phyloP scores from a whole-genome alignment of 495 filamentous ascomycete genomes.

The Penicillium simplicissimum region DNA sequence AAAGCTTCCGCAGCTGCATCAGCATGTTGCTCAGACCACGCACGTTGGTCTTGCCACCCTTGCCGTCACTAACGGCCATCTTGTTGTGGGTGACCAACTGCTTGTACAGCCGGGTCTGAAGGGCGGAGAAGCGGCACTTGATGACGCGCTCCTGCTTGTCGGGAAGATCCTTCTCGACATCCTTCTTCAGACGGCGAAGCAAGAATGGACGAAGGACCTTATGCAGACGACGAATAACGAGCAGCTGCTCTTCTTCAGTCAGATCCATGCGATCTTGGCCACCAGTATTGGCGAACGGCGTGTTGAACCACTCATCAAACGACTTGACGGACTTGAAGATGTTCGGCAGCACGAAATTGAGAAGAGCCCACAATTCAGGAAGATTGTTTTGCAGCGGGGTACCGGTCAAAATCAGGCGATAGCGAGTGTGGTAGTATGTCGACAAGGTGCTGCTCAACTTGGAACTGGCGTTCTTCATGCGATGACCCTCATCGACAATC shows the following conservation, averaged over 20 bases:
- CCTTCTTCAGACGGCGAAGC: conserved; percentile 96
- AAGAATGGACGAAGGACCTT: conserved; percentile 98
- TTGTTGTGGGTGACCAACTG: conserved; percentile 95
- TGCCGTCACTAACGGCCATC: conserved; percentile 89
- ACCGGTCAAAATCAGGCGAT: conserved; percentile 94
- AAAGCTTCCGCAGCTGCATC: conserved; percentile 98
- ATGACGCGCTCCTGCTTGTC: conserved; percentile 99
- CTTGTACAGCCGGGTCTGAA: conserved; percentile 92
- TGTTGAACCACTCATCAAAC: conserved; percentile 99
- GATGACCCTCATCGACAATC: conserved; percentile 99
- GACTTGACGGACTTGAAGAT: conserved; percentile 99
- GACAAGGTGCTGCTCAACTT: conserved; percentile 95
- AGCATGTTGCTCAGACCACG: conserved; percentile 99
- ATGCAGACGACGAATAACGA: conserved; percentile 96
- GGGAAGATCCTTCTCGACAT: conserved; percentile 97
- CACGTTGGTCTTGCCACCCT: conserved; percentile 93
- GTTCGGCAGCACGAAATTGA: conserved; percentile 96
- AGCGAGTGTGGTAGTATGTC: conserved; percentile 90
- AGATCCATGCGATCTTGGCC: conserved; percentile 98
- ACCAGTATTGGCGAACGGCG: conserved; percentile 97
- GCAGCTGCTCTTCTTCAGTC: conserved; percentile 97
- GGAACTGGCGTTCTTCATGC: conserved; percentile 98
- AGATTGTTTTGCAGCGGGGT: conserved; percentile 98
- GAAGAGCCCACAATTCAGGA: conserved; percentile 91
- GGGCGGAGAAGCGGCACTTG: conserved; percentile 95